These are phyloP conservation scores for Skeletonema tropicum DNA, from an alignment of 108 stramenopile species.

Conservation along the genomic window DNA sequence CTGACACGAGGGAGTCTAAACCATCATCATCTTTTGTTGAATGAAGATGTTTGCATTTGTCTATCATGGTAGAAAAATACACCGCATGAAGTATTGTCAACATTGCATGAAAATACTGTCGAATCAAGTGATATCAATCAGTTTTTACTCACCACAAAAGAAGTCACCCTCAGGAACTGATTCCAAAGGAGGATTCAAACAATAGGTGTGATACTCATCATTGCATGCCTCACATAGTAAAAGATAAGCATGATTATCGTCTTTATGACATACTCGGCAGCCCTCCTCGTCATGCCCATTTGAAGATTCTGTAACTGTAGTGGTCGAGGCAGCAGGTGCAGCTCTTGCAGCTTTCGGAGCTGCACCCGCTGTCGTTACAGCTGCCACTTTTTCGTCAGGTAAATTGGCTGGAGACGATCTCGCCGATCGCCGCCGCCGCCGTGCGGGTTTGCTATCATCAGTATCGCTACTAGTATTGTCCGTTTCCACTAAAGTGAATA, in stretches of 20 bases:
- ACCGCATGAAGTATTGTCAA: not conserved
- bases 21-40: conserved; percentile 53
- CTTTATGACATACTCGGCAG: conserved; percentile 67
- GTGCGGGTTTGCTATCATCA: not conserved
- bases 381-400: not conserved
- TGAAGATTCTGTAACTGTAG: not conserved
- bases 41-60: conserved; percentile 55
- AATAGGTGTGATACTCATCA: conserved; percentile 87
- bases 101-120: not conserved
- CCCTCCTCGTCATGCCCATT: conserved; percentile 43
- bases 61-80: conserved; percentile 22
- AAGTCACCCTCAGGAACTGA: conserved; percentile 79
- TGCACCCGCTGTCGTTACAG: not conserved
- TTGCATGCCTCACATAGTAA: conserved; percentile 82
- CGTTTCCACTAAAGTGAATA: not conserved
- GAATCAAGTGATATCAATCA: not conserved
- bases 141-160: conserved; percentile 70
- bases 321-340: not conserved
- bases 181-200: conserved; percentile 63
- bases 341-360: not conserved
- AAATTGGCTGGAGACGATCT: not conserved
- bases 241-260: conserved; percentile 83
- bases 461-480: not conserved
- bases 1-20: conserved; percentile 65
- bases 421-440: not conserved